Evolutionary conservation across 345 rosid species (phyloP).

Genomic region (Lepidium africanum): DNA sequence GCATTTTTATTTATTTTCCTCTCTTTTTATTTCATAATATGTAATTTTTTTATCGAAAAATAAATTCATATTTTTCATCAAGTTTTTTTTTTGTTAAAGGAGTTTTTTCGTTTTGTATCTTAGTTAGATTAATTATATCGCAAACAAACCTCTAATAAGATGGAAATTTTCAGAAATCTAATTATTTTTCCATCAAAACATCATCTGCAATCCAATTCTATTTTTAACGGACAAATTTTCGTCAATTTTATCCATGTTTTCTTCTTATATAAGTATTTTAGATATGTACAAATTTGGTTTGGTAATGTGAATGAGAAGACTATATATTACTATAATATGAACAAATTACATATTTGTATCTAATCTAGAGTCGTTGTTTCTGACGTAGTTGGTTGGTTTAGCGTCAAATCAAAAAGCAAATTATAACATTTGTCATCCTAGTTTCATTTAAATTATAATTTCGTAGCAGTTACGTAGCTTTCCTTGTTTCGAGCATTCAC

Average conservation of each 20-base stretch:
- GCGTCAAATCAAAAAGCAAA: constrained; percentile 18
- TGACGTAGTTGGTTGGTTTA: constrained; percentile 16
- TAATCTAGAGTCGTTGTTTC: background rate
- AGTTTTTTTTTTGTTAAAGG: background rate
- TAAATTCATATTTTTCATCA: background rate
- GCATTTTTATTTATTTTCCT: constrained; percentile 10
- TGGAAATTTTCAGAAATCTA: background rate
- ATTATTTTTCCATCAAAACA: no score
- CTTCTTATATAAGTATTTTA: background rate
- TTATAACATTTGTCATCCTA: background rate
- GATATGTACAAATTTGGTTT: background rate
- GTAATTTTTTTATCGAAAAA: background rate
- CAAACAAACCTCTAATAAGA: background rate
- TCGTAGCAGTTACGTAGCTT: constrained; percentile 24
- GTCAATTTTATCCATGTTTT: no score
- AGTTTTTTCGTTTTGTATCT: no score
- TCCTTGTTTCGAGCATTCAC: constrained; percentile 20
- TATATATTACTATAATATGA: background rate
- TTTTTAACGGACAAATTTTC: no score
- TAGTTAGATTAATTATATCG: background rate
- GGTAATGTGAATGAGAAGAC: background rate
- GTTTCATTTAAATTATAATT: background rate
- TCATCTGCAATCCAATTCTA: no score
- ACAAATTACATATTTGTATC: background rate
- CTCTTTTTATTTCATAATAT: background rate